These are phyloP conservation scores for Xanthoconium separans DNA, from an alignment of 1,284 basidiomycete species.

Conservation along the genomic window DNA sequence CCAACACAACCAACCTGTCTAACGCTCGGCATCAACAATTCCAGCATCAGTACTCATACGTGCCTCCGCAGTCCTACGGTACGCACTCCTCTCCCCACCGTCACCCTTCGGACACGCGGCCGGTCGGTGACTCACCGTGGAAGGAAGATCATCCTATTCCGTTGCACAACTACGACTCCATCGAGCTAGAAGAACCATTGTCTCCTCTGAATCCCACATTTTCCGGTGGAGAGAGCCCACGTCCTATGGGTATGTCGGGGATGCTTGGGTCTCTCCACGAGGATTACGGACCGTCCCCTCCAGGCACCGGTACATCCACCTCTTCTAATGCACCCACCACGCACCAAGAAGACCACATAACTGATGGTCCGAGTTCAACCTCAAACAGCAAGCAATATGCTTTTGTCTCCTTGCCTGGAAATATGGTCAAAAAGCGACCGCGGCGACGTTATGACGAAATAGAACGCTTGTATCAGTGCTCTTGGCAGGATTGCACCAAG, in stretches of 20 bases:
- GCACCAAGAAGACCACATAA: slow-evolving; percentile 17
- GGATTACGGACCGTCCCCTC: slow-evolving; percentile 55
- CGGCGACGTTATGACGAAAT: slow-evolving; percentile 87
- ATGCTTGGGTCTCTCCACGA: slow-evolving; percentile 44
- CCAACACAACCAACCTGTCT: slow-evolving; percentile 26
- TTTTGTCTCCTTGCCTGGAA: slow-evolving; percentile 77
- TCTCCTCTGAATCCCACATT: slow-evolving; percentile 52
- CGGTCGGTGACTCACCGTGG: slow-evolving; percentile 38
- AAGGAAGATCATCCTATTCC: slow-evolving; percentile 30
- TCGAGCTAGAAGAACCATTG: slow-evolving; percentile 43
- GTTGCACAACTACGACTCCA: slow-evolving; percentile 30
- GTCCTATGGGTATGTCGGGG: slow-evolving; percentile 35
- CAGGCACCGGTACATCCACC: slow-evolving; percentile 55
- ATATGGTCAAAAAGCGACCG: slow-evolving; percentile 79
- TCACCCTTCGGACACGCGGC: slow-evolving; percentile 41
- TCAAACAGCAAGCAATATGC: slow-evolving; percentile 69
- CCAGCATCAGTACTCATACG: slow-evolving; percentile 35
- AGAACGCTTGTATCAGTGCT: slow-evolving; percentile 86
- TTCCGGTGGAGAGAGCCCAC: slow-evolving; percentile 35
- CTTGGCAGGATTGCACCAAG: slow-evolving; percentile 82
- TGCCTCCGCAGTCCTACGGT: slow-evolving; percentile 28
- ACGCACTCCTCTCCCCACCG: slow-evolving; percentile 38
- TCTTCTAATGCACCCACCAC: slow-evolving; percentile 38
- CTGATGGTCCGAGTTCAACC: slow-evolving; percentile 24
- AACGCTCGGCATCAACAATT: slow-evolving; percentile 30